Evolutionary conservation across 257 asterid genomes (phyloP).

Genomic region (Primulina huaijiensis): DNA sequence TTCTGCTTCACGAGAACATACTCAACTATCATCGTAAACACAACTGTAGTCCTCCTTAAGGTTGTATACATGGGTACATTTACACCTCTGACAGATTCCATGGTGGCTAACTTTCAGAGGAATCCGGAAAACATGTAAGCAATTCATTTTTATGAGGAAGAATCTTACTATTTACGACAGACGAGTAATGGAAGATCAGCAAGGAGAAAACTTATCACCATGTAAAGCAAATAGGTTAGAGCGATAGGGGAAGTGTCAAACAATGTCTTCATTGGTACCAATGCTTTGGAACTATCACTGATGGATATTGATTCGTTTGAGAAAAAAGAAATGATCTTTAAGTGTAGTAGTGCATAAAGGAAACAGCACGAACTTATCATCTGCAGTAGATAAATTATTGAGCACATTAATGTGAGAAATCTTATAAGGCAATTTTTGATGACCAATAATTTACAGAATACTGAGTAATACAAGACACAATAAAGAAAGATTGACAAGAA

Average conservation of each 20-base stretch:
- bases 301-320: slow-evolving; percentile 40
- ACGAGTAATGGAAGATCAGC: slow-evolving; percentile 6
- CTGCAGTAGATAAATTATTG: slow-evolving; percentile 39
- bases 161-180: slow-evolving; percentile 14
- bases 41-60: slow-evolving; percentile 88
- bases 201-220: slow-evolving; percentile 49
- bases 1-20: slow-evolving; percentile 62
- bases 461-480: neutral
- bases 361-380: slow-evolving; percentile 71
- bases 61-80: slow-evolving; percentile 98
- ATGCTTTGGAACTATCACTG: slow-evolving; percentile 40
- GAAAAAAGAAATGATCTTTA: slow-evolving; percentile 64
- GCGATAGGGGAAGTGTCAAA: slow-evolving; percentile 66
- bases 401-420: neutral
- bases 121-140: slow-evolving; percentile 34
- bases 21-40: slow-evolving; percentile 82
- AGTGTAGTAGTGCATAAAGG: slow-evolving; percentile 57
- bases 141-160: neutral
- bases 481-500: neutral
- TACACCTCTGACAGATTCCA: slow-evolving; percentile 94
- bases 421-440: neutral
- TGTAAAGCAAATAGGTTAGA: slow-evolving; percentile 72
- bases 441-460: neutral
- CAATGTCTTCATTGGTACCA: slow-evolving; percentile 59
- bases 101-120: slow-evolving; percentile 71